Conservation (phyloP, 2,329 filamentous ascomycete species). For the Penicillium verrucosum region DNA sequence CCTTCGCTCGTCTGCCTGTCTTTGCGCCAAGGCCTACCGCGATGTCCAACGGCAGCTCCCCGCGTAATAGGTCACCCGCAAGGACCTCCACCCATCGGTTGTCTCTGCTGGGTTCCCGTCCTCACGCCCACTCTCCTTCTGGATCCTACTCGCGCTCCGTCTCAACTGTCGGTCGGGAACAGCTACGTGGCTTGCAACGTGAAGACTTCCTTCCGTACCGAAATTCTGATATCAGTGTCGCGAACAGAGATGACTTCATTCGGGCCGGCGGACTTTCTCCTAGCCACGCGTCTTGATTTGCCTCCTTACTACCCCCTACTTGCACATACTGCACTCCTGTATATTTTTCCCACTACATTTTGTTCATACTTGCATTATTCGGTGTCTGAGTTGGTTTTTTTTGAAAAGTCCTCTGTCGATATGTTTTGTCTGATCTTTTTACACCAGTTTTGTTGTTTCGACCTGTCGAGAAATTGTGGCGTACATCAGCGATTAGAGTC, state of each 20-base stretch:
- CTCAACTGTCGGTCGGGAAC: constrained; percentile 31
- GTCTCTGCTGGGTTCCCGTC: constrained; percentile 3
- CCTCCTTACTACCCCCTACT: not conserved
- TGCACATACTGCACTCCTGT: constrained; percentile 7
- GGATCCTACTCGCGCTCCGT: constrained; percentile 22
- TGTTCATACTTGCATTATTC: constrained; percentile 6
- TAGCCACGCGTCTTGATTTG: not conserved
- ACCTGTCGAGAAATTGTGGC: not conserved
- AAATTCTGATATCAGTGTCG: constrained; percentile 38
- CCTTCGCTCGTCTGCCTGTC: constrained; percentile 32
- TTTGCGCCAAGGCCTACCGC: constrained; percentile 31
- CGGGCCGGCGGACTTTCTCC: constrained; percentile 23
- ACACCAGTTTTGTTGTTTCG: not conserved
- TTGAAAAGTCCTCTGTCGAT: not conserved
- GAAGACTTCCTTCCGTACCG: constrained; percentile 37
- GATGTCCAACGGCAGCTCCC: constrained; percentile 8
- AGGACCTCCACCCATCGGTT: constrained; percentile 18
- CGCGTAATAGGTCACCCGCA: constrained; percentile 13
- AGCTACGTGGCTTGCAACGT: constrained; percentile 32
- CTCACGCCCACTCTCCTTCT: constrained; percentile 8
- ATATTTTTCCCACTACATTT: not conserved
- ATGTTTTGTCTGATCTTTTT: not conserved
- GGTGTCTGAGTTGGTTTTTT: constrained; percentile 1
- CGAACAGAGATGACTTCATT: constrained; percentile 36
- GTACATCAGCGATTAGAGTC: not conserved